These are phyloP conservation scores for Epichloe uncinata DNA, from an alignment of 2,329 filamentous ascomycete species.

Conservation along the genomic window DNA sequence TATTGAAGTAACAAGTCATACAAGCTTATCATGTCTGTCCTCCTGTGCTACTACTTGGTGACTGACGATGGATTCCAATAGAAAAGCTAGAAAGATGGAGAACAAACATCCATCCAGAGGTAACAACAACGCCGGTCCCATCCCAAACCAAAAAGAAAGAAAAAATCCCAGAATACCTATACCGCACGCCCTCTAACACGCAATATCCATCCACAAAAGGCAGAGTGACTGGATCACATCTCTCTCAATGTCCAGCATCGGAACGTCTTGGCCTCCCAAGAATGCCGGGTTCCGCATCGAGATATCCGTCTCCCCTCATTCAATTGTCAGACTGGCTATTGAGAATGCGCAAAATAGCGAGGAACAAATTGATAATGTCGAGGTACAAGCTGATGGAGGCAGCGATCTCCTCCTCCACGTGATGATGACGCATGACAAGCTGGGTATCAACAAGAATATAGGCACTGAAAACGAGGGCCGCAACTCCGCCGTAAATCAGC, in stretches of 20 bases:
- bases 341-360: constrained; percentile 86
- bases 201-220: not conserved
- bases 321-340: constrained; percentile 95
- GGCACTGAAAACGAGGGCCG: constrained; percentile 78
- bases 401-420: constrained; percentile 96
- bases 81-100: not conserved
- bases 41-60: not conserved
- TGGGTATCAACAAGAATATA: constrained; percentile 97
- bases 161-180: too few relatives aligned
- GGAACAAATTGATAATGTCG: constrained; percentile 93
- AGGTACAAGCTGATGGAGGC: constrained; percentile 91
- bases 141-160: not conserved
- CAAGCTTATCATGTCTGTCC: not conserved
- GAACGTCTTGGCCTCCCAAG: not conserved
- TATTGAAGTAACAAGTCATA: too few relatives aligned
- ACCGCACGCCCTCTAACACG: too few relatives aligned
- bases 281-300: not conserved
- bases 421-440: constrained; percentile 87
- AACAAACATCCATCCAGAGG: not conserved
- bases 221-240: not conserved
- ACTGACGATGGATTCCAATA: not conserved
- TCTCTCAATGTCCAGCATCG: not conserved
- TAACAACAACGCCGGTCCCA: not conserved
- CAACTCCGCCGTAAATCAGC: constrained; percentile 69
- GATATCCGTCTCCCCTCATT: constrained; percentile 1